phyloP scores from a whole-genome alignment of 768 basidiomycete genomes.

The Rhodotorula taiwanensis region DNA sequence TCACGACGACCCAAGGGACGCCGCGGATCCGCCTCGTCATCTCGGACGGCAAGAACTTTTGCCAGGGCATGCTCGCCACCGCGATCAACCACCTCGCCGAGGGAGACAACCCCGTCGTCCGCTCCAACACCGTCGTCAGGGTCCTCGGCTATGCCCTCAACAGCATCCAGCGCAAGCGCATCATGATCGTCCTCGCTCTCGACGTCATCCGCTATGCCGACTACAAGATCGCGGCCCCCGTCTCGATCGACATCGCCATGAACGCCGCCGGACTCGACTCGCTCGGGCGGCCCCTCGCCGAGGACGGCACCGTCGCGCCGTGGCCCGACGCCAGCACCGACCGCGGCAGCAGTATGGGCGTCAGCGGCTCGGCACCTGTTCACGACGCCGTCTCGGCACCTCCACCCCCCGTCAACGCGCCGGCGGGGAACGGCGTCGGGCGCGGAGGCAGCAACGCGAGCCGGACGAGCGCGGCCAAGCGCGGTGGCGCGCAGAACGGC shows the following conservation, averaged over 20 bases:
- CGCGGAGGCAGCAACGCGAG: constrained; percentile 40
- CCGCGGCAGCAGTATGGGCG: too few relatives aligned
- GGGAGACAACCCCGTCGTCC: constrained; percentile 53
- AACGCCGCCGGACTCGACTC: too few relatives aligned
- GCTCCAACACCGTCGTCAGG: constrained; percentile 61
- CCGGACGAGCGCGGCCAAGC: constrained; percentile 25
- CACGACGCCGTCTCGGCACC: constrained; percentile 1
- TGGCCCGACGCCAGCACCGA: too few relatives aligned
- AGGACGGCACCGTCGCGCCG: too few relatives aligned
- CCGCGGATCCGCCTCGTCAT: constrained; percentile 59
- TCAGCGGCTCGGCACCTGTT: not conserved
- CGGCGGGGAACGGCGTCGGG: constrained; percentile 41
- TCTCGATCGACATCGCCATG: constrained; percentile 31
- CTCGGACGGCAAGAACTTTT: constrained; percentile 77
- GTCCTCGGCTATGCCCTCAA: constrained; percentile 75
- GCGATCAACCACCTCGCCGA: constrained; percentile 68
- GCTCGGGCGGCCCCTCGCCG: too few relatives aligned
- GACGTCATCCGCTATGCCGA: constrained; percentile 53
- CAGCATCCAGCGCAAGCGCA: constrained; percentile 69
- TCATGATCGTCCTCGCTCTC: constrained; percentile 71
- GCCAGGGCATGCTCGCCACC: constrained; percentile 92
- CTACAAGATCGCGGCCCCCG: constrained; percentile 70
- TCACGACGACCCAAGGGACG: constrained; percentile 48
- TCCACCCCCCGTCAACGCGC: constrained; percentile 20
- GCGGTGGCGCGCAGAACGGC: not conserved